Conservation (phyloP, 345 rosid genomes). For the Balakata baccata region DNA sequence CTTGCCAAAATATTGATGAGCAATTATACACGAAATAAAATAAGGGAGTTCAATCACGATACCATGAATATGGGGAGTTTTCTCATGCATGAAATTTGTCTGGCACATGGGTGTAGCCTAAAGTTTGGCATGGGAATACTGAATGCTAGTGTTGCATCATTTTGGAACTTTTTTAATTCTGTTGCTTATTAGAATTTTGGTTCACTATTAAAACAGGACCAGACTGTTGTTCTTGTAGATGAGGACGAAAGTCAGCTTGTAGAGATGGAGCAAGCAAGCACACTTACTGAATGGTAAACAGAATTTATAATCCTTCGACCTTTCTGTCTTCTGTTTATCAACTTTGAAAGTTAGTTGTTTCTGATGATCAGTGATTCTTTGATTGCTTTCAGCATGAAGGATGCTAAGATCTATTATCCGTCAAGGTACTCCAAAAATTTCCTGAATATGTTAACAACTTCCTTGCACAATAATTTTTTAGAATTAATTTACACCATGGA, state of each 20-base stretch:
- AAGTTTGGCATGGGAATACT: neutral
- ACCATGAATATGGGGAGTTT: neutral
- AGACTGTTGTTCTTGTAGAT: conserved; percentile 53
- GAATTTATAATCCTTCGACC: conserved; percentile 1
- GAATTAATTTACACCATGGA: conserved; percentile 2
- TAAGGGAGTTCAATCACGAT: neutral
- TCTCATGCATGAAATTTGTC: neutral
- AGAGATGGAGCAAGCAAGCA: conserved; percentile 29
- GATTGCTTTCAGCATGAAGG: conserved; percentile 48
- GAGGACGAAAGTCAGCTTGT: conserved; percentile 58
- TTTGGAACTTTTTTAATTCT: neutral
- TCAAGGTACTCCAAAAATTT: conserved; percentile 38
- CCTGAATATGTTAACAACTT: conserved; percentile 5
- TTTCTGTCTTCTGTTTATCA: neutral
- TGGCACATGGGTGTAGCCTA: neutral
- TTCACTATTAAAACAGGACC: conserved; percentile 34
- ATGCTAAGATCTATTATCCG: conserved; percentile 57
- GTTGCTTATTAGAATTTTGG: conserved; percentile 6
- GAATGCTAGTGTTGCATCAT: neutral
- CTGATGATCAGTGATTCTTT: conserved; percentile 21
- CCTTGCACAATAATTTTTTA: neutral
- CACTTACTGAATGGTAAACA: conserved; percentile 53
- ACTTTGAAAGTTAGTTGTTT: conserved; percentile 5
- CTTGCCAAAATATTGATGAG: neutral
- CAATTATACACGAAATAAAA: neutral